phyloP scores from a whole-genome alignment of 129 eudicot genomes.

The Dittrichia graveolens region DNA sequence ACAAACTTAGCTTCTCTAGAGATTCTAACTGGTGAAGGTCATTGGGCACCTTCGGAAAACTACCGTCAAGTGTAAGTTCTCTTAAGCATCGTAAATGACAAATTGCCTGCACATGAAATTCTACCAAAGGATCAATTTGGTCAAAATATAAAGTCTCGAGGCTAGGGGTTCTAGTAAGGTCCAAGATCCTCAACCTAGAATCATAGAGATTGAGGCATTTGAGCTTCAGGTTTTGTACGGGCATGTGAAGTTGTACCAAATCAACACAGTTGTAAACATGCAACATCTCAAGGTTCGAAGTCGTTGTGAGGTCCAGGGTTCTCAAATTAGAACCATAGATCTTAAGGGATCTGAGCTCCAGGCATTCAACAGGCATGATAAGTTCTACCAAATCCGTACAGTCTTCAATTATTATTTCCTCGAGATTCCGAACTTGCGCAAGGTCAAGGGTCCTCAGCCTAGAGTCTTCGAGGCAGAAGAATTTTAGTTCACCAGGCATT shows the following conservation, averaged over 20 bases:
- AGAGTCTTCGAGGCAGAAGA: not conserved
- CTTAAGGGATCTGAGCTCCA: too few species aligned
- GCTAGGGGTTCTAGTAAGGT: not conserved
- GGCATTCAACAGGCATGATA: not conserved
- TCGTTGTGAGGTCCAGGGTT: too few species aligned
- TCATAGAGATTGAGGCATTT: too few species aligned
- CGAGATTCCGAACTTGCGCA: not conserved
- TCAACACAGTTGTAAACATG: too few species aligned
- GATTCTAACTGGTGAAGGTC: not conserved
- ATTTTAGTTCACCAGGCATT: too few species aligned
- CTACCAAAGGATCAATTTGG: too few species aligned
- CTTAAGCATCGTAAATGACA: not conserved
- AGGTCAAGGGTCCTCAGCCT: conserved; percentile 1
- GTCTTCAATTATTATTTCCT: not conserved
- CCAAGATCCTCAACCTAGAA: too few species aligned
- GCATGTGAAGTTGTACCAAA: too few species aligned
- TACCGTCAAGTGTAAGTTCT: not conserved
- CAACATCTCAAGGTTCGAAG: too few species aligned
- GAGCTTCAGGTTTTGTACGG: too few species aligned
- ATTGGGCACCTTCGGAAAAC: not conserved
- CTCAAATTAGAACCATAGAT: too few species aligned
- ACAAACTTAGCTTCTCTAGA: not conserved
- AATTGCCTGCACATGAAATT: not conserved
- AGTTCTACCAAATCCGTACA: not conserved
- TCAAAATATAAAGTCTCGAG: too few species aligned